Evolutionary conservation across 2,329 filamentous ascomycete genomes (phyloP).

Genomic region (Colletotrichum paranaense): DNA sequence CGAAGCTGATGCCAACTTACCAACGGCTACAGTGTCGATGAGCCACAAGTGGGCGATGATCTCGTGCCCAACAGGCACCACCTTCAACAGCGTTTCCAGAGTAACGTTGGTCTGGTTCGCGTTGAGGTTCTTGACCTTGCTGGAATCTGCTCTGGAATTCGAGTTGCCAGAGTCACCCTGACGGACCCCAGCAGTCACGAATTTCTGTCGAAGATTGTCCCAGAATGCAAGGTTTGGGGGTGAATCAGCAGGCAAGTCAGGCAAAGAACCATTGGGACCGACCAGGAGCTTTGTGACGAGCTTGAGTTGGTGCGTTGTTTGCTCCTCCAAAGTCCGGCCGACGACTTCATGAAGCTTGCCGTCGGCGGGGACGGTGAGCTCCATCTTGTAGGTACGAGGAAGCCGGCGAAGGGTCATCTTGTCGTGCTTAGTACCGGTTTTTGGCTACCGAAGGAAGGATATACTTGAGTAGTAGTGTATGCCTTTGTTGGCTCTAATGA

Average conservation of each 20-base stretch:
- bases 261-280: neutral
- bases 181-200: neutral
- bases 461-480: neutral
- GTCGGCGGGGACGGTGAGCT: neutral
- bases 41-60: conserved; percentile 9
- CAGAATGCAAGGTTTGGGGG: neutral
- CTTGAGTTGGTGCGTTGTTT: neutral
- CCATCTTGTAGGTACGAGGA: neutral
- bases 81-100: neutral
- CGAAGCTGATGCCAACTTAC: conserved; percentile 10
- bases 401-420: neutral
- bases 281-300: neutral
- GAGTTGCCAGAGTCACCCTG: neutral
- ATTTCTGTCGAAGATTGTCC: neutral
- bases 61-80: neutral
- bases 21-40: neutral
- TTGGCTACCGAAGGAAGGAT: neutral
- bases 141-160: neutral
- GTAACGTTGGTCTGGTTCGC: neutral
- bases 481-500: neutral
- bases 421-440: neutral
- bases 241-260: neutral
- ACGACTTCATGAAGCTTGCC: neutral
- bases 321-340: neutral
- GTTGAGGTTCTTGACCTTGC: neutral